phyloP scores from a whole-genome alignment of 2,329 filamentous ascomycete genomes.

The Neurospora sp. region DNA sequence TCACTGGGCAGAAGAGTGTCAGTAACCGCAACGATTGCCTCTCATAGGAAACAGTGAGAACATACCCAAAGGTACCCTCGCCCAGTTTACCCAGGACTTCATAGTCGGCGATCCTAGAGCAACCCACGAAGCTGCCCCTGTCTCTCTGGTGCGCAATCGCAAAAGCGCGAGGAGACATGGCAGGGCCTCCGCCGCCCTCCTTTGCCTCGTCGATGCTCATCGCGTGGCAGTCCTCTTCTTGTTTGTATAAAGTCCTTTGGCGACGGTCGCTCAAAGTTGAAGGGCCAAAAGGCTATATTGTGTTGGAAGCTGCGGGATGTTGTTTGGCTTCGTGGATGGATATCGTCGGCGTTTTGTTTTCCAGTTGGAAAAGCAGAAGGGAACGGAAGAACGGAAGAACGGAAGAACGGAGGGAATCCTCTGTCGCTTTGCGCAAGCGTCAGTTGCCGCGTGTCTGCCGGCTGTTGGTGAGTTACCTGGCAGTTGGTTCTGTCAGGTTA shows the following conservation, averaged over 20 bases:
- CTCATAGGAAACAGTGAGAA: slow-evolving; percentile 22
- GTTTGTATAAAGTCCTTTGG: not conserved
- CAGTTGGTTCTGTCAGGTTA: not conserved
- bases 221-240: not conserved
- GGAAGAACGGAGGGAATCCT: not conserved
- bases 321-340: not conserved
- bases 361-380: not conserved
- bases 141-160: slow-evolving; percentile 46
- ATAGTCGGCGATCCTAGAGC: slow-evolving; percentile 74
- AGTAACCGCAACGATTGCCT: slow-evolving; percentile 18
- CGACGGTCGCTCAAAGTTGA: not conserved
- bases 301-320: not conserved
- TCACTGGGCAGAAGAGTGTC: slow-evolving; percentile 42
- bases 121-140: slow-evolving; percentile 63
- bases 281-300: not conserved
- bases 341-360: not conserved
- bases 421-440: not conserved
- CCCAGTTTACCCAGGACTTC: slow-evolving; percentile 76
- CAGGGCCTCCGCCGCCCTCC: slow-evolving; percentile 11
- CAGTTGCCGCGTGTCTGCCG: not conserved
- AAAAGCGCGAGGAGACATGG: slow-evolving; percentile 44
- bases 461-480: not conserved
- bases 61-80: slow-evolving; percentile 88
- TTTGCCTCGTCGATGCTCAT: slow-evolving; percentile 18
- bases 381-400: not conserved